These are phyloP conservation scores for Venturia nashicola DNA, from an alignment of 2,329 filamentous ascomycete species.

Conservation along the genomic window DNA sequence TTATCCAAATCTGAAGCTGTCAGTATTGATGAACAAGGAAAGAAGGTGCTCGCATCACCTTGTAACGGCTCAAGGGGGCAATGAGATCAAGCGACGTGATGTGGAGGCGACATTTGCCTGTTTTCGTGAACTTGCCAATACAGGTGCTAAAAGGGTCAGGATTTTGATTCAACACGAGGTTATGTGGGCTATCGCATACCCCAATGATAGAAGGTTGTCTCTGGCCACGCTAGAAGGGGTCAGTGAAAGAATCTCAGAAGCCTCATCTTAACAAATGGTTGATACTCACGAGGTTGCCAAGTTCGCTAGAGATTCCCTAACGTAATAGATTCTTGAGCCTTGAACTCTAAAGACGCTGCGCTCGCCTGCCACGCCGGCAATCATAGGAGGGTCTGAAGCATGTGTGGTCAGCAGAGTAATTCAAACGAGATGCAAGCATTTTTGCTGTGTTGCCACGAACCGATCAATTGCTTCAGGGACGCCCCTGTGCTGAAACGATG, in stretches of 20 bases:
- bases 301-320: conserved; percentile 80
- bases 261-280: background rate
- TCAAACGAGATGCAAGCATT: background rate
- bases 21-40: too few relatives aligned
- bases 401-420: conserved; percentile 8
- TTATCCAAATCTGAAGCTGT: conserved; percentile 75
- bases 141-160: conserved; percentile 41
- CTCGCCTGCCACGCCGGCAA: background rate
- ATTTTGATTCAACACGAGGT: too few relatives aligned
- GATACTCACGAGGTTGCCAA: conserved; percentile 48
- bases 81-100: conserved; percentile 86
- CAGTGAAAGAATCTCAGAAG: background rate
- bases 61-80: conserved; percentile 75
- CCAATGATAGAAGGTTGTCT: background rate
- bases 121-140: conserved; percentile 91
- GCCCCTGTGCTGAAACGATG: background rate
- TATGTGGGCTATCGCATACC: too few relatives aligned
- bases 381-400: conserved; percentile 13
- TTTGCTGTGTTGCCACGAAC: background rate
- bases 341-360: conserved; percentile 63
- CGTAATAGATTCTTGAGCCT: conserved; percentile 78
- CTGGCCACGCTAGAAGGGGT: background rate
- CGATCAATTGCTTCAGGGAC: background rate
- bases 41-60: too few relatives aligned
- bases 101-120: conserved; percentile 88